phyloP scores from a whole-genome alignment of 2,329 filamentous ascomycete species.

The Aspergillus novofumigatus region DNA sequence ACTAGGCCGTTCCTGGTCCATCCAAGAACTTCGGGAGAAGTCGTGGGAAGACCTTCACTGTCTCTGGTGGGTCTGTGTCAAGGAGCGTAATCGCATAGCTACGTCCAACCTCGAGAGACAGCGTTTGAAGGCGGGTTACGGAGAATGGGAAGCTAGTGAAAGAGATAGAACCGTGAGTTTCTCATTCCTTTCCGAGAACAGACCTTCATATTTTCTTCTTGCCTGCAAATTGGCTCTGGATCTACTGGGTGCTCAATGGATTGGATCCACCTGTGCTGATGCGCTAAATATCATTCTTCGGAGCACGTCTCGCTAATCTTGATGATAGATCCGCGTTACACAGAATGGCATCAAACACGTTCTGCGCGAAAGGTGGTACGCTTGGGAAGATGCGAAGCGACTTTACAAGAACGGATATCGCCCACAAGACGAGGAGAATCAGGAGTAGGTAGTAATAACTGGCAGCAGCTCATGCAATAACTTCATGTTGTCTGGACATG shows the following conservation, averaged over 20 bases:
- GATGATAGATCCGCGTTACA: slow-evolving; percentile 65
- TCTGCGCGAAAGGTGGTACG: slow-evolving; percentile 82
- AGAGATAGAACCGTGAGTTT: slow-evolving; percentile 64
- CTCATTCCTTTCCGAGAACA: background rate
- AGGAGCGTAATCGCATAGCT: slow-evolving; percentile 84
- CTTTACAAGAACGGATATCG: slow-evolving; percentile 35
- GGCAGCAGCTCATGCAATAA: background rate
- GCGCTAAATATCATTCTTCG: background rate
- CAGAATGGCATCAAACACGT: slow-evolving; percentile 79
- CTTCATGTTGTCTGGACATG: background rate
- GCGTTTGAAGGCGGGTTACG: slow-evolving; percentile 67
- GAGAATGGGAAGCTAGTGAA: slow-evolving; percentile 60
- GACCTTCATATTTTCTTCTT: background rate
- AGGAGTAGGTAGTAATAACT: background rate
- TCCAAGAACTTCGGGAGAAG: slow-evolving; percentile 80
- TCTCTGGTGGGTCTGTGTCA: slow-evolving; percentile 91
- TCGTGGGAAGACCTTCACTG: slow-evolving; percentile 90
- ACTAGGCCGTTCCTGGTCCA: slow-evolving; percentile 71
- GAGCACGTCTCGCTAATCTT: slow-evolving; percentile 1
- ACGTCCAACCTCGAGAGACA: slow-evolving; percentile 69
- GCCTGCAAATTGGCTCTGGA: no score
- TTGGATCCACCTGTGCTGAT: background rate
- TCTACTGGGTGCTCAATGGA: background rate
- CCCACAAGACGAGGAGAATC: slow-evolving; percentile 28
- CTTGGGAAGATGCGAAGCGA: slow-evolving; percentile 56